These are phyloP conservation scores for Tuber brumale DNA, from an alignment of 495 filamentous ascomycete genomes.

Conservation along the genomic window DNA sequence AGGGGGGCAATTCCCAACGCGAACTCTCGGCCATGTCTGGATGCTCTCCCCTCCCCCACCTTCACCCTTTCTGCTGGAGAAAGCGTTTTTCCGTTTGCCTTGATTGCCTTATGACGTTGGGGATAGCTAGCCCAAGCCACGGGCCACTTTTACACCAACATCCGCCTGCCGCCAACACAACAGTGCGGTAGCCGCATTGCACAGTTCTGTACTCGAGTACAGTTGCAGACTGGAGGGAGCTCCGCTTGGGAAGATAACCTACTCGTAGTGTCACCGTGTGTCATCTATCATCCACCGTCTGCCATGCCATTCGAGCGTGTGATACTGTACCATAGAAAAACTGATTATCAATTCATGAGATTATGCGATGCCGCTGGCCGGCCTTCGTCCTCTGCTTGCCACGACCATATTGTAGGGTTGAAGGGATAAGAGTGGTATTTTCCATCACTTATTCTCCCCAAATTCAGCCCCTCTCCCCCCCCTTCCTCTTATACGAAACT, in stretches of 20 bases:
- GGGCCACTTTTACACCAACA: neutral
- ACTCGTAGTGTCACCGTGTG: neutral
- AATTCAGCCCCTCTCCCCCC: neutral
- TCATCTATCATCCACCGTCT: neutral
- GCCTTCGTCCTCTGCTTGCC: neutral
- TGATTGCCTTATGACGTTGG: neutral
- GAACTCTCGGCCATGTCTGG: neutral
- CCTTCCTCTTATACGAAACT: neutral
- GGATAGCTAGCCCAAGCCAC: neutral
- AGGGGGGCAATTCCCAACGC: neutral
- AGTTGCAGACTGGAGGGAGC: too few species aligned
- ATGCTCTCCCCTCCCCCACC: neutral
- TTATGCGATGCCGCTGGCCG: neutral
- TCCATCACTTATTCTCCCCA: neutral
- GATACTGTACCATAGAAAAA: neutral
- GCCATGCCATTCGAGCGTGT: neutral
- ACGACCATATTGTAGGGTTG: neutral
- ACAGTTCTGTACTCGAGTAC: too few species aligned
- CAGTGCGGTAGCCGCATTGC: neutral
- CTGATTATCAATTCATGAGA: neutral
- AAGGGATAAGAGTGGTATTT: neutral
- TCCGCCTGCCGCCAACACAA: neutral
- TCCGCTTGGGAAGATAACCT: too few species aligned
- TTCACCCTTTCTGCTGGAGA: neutral
- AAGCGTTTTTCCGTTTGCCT: neutral